Base-by-base conservation (phyloP, 208 protist species). In the Trichomonas vaginalis region DNA sequence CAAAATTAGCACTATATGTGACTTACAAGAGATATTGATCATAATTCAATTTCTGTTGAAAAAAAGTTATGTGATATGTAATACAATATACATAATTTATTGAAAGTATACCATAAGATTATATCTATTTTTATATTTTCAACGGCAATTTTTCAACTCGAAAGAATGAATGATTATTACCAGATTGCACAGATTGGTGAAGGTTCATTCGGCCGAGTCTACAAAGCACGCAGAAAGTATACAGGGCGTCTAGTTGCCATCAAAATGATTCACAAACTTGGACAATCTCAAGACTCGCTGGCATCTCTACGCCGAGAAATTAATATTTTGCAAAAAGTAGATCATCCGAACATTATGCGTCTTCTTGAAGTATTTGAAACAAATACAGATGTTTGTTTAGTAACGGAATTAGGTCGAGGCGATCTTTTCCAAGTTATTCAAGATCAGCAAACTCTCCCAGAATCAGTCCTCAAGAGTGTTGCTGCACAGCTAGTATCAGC, bases 181-280 rank as follows among this genome's bases (percentile, higher is more conserved):
- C 40, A 48, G 17, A 35, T 92, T 42, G 86, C 42, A 4, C 86
- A 92, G 40, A 99, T 99, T 95, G 99, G 99, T 47, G 98, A 99
- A 96, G 99, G 99, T n/a, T 99, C 98, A n/a, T 99, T 99, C 97
- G 99, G 98, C n/a, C 99, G 99, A 96, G 98, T 99, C 21, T 99
- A 98, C 97, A 97, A 97, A 95, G 97, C 82, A 14, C n/a, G 98
- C 35, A 35, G 82, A 88, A 45, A 47, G 37, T 88, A 47, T 48
- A 88, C 82, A 48, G 82, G 82, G 9, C 23, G 40, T 83, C 97
- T 98, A 83, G 98, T 99, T 32, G 98, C 98, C 27, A 98, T 99
- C 96, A 99, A 99, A 96, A 98, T 98, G 96, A 99, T 99, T 62
- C 86, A 97, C 37, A 99, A 99, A 95, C 98, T 98, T 48, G 98